phyloP scores from a whole-genome alignment of 352 stramenopile genomes.

The Pythium brachiatum region DNA sequence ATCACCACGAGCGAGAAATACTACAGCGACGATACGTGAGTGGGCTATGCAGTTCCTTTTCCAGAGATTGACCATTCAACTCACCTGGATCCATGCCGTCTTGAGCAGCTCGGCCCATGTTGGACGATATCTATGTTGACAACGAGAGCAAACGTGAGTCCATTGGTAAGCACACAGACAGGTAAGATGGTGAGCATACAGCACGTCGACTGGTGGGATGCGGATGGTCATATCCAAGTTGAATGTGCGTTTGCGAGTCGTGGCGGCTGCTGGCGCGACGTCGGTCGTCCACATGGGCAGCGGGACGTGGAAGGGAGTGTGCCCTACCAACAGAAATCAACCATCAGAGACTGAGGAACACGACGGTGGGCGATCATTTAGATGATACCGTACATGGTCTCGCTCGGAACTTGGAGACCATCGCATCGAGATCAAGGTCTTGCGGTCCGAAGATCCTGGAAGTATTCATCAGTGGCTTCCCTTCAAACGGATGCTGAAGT shows the following conservation, averaged over 20 bases:
- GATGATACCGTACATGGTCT: slow-evolving; percentile 43
- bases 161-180: not conserved
- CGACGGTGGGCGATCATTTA: not conserved
- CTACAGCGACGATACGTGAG: not conserved
- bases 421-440: slow-evolving; percentile 36
- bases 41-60: not conserved
- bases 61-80: no score
- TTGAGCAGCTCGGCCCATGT: slow-evolving; percentile 63
- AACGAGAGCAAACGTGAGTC: not conserved
- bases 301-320: slow-evolving; percentile 35
- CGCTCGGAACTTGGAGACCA: slow-evolving; percentile 37
- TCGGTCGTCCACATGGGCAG: slow-evolving; percentile 46
- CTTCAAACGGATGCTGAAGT: slow-evolving; percentile 33
- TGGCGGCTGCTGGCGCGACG: slow-evolving; percentile 4
- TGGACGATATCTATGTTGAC: slow-evolving; percentile 43
- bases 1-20: slow-evolving; percentile 25
- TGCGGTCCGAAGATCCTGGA: slow-evolving; percentile 31
- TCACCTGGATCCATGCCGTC: slow-evolving; percentile 66
- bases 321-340: slow-evolving; percentile 21
- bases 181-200: slow-evolving; percentile 17
- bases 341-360: not conserved
- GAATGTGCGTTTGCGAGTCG: slow-evolving; percentile 28
- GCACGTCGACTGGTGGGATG: slow-evolving; percentile 32
- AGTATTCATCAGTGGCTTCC: slow-evolving; percentile 42
- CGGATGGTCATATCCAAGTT: slow-evolving; percentile 40